Percentiles rank a stretch among this genome's conserved stretches.
These are phyloP conservation scores for Citrus glauca DNA, from an alignment of 345 rosid genomes.

Conservation along the genomic window DNA sequence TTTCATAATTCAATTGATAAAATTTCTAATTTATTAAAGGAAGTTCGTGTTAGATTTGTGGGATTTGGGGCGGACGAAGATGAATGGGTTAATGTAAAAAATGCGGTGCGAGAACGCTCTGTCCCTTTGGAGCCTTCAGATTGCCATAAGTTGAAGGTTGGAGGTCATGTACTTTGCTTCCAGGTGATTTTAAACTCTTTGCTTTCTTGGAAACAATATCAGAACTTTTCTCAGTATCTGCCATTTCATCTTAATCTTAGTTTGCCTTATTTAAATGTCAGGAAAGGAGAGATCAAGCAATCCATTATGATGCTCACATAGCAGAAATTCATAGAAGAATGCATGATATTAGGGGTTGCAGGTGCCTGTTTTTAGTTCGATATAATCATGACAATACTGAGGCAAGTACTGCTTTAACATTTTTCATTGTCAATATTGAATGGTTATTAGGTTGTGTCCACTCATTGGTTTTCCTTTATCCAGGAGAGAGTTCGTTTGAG, in stretches of 20 bases:
- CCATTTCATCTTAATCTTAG: neutral
- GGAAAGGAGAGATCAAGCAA: slow-evolving; percentile 67
- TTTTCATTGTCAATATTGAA: neutral
- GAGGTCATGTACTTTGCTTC: slow-evolving; percentile 62
- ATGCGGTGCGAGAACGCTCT: slow-evolving; percentile 51
- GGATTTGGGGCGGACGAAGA: slow-evolving; percentile 78
- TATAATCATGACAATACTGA: slow-evolving; percentile 51
- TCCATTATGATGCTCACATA: slow-evolving; percentile 57
- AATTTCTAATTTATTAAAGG: slow-evolving; percentile 44
- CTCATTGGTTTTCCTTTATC: neutral
- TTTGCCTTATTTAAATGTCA: slow-evolving; percentile 12
- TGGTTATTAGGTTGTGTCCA: neutral
- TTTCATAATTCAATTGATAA: slow-evolving; percentile 17
- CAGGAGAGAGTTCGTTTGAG: slow-evolving; percentile 59
- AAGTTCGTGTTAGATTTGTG: slow-evolving; percentile 64
- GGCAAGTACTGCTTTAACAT: slow-evolving; percentile 24
- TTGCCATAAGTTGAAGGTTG: slow-evolving; percentile 49
- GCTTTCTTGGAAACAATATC: neutral
- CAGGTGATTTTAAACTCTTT: slow-evolving; percentile 36
- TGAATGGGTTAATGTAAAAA: slow-evolving; percentile 60
- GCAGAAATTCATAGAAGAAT: slow-evolving; percentile 46
- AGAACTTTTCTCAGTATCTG: neutral
- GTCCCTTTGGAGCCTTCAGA: slow-evolving; percentile 58
- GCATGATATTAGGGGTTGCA: slow-evolving; percentile 72
- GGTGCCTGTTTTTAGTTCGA: slow-evolving; percentile 52